These are phyloP conservation scores for Crithidia brevicula DNA, from an alignment of 208 protist species.

Conservation along the genomic window DNA sequence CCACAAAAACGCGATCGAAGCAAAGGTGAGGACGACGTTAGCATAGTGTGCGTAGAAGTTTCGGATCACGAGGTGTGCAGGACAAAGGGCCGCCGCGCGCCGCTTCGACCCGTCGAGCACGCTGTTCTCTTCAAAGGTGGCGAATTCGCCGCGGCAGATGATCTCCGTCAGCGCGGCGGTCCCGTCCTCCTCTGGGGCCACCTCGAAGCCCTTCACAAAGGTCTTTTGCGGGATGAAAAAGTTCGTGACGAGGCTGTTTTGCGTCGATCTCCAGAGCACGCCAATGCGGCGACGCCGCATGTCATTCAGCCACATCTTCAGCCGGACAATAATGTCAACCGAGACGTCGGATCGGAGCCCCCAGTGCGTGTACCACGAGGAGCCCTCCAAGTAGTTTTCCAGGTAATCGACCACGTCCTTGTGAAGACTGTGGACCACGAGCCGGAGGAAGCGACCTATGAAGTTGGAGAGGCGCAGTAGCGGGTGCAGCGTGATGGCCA, in stretches of 20 bases:
- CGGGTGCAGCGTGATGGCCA: conserved; percentile 62
- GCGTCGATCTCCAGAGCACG: conserved; percentile 12
- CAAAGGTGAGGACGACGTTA: conserved; percentile 44
- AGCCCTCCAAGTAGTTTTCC: conserved; percentile 76
- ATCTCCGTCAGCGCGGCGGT: conserved; percentile 45
- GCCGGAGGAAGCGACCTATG: conserved; percentile 73
- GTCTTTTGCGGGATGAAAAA: conserved; percentile 35
- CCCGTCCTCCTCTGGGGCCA: conserved; percentile 10
- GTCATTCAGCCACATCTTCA: conserved; percentile 59
- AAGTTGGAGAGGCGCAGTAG: conserved; percentile 76
- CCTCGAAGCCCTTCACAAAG: conserved; percentile 30
- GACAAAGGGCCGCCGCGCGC: background rate
- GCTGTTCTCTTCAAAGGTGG: conserved; percentile 62
- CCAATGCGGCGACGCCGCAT: conserved; percentile 30
- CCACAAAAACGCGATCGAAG: conserved; percentile 75
- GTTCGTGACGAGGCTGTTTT: conserved; percentile 23
- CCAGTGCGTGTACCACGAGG: conserved; percentile 71
- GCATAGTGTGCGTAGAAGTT: conserved; percentile 46
- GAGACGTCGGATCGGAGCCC: conserved; percentile 44
- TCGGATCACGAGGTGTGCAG: conserved; percentile 15
- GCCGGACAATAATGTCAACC: conserved; percentile 40
- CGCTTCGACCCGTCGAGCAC: conserved; percentile 29
- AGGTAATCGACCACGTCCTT: conserved; percentile 75
- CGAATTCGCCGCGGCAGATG: conserved; percentile 64
- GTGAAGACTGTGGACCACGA: conserved; percentile 74